Base-by-base conservation (phyloP, 768 basidiomycete genomes). In the Boletus pseudopeckii region DNA sequence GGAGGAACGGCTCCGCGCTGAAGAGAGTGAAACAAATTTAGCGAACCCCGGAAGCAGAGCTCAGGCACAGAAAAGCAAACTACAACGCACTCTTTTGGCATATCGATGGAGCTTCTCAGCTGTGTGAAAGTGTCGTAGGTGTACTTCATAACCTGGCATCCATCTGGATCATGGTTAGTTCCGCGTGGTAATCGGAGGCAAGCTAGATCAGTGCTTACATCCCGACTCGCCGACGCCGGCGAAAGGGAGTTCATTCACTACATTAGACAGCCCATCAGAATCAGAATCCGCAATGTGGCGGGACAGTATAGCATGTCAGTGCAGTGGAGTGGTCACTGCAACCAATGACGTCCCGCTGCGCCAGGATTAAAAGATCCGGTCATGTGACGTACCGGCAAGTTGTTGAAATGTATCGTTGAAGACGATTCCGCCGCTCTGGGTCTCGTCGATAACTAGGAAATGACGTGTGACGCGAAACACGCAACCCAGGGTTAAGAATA, bases 341-440 rank as follows among this genome's bases (percentile, higher is more conserved):
- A 48, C 33, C 36, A 44, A 44, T 66, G 54, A 62, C 57, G 45
- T 61, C 55, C 55, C 48, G 45, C 28, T 18, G 7, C 6, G 13
- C 39, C 22, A 38, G 30, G 22, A 42, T 38, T 13, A 30, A 24
- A 38, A 44, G 9, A 13, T 22, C 24, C 51, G 34, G 15, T 32
- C 46, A 36, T 11, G 18, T 32, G 37, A 57, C 75, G 18, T 52
- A 84, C 83, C 72, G 20, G 69, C 57, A 7, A 84, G 65, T 38
- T 83, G 82, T 57, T 77, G 75, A 66, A 86, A 71, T 0, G 77
- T 78, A 54, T 90, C 87, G 55, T 87, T 87, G 51, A 84, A 76
- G 0, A 77, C 67, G 5, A 84, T 66, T 20, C 70, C 70, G 1
- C 88, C 88, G 52, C 84, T 86, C 45, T 69, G 73, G 0, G 86